Evolutionary conservation across 140 eudicot species (phyloP), one percentile per base, ranked within the genome.

Genomic region (Flaveria floridana): DNA sequence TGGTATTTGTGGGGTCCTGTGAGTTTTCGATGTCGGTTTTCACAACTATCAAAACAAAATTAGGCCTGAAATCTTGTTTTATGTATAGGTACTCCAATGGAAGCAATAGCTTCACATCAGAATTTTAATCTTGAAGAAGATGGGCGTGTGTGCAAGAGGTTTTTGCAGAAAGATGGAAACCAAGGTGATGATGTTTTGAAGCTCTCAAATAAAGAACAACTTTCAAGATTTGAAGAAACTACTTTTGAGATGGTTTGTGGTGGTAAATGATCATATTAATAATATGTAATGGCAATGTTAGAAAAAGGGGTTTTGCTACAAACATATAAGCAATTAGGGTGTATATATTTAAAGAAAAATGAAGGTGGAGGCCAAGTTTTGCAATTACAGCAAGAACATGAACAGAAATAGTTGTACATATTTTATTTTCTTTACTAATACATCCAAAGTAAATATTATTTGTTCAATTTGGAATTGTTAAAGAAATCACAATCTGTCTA

Each of bases 191-290:
- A 37, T 61, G 68, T 10, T 65, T 65, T 65, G 70, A 71, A 63
- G 81, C 58, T 75, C 50, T 15, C 28, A 71, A 78, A 30, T 62
- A 72, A 68, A 1, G 64, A 68, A 68, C 34, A 73, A 25, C 34
- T 21, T 51, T 37, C 76, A 58, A 37, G 76, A 57, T 68, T 75
- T 74, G 68, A 58, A 75, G 47, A 51, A 59, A 61, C 15, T 37
- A 9, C 15, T 41, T 64, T 15, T 64, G 52, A 65, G 71, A 65
- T 80, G 80, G 80, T 68, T 61, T 80, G 80, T 80, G 80, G 76
- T 62, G 84, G 74, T 20, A 74, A 68, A 48, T 74, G 76, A 68
- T 64, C 3, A 73, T 9, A 7, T 7, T 39, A 65, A 65, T 72
- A 67, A 55, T 11, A 18, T 53, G 76, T 64, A 42, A n/a, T 76